Evolutionary conservation across 2,329 filamentous ascomycete species (phyloP).

Genomic region (Elsinoe batatas): DNA sequence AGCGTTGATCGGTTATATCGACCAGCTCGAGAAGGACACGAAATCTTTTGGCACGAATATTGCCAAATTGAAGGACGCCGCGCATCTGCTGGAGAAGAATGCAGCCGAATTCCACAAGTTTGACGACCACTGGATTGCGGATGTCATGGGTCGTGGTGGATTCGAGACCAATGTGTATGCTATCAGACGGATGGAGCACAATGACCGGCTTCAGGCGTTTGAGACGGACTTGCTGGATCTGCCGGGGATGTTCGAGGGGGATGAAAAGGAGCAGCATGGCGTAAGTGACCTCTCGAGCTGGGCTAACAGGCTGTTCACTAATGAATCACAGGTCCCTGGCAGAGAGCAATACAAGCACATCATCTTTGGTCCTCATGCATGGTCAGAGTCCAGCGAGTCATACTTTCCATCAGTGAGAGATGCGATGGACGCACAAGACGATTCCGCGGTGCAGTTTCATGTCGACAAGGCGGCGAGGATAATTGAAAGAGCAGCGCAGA

Average conservation of each 20-base stretch:
- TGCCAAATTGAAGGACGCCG: constrained; percentile 52
- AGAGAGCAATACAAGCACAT: constrained; percentile 91
- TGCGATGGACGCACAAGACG: constrained; percentile 61
- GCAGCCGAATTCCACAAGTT: constrained; percentile 61
- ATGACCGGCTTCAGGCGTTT: constrained; percentile 67
- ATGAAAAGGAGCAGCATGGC: constrained; percentile 38
- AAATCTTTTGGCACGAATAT: constrained; percentile 40
- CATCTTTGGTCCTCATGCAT: constrained; percentile 72
- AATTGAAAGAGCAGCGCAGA: constrained; percentile 50
- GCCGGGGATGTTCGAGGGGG: constrained; percentile 37
- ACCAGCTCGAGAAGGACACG: constrained; percentile 56
- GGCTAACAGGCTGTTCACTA: background rate
- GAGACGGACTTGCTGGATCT: constrained; percentile 76
- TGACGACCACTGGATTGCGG: constrained; percentile 66
- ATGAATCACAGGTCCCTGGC: constrained; percentile 56
- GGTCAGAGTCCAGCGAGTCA: constrained; percentile 58
- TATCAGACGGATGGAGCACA: constrained; percentile 61
- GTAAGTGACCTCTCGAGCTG: constrained; percentile 46
- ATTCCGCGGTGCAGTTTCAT: constrained; percentile 55
- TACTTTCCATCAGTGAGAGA: constrained; percentile 82
- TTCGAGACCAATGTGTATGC: constrained; percentile 65
- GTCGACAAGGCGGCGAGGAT: constrained; percentile 63
- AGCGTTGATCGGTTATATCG: constrained; percentile 54
- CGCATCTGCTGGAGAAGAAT: constrained; percentile 49
- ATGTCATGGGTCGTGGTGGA: constrained; percentile 57